A percentile compares a stretch with the other conserved stretches of the same genome.
Evolutionary conservation across 164 flowering plant genomes (phyloP).

Genomic region (Annona cherimola): DNA sequence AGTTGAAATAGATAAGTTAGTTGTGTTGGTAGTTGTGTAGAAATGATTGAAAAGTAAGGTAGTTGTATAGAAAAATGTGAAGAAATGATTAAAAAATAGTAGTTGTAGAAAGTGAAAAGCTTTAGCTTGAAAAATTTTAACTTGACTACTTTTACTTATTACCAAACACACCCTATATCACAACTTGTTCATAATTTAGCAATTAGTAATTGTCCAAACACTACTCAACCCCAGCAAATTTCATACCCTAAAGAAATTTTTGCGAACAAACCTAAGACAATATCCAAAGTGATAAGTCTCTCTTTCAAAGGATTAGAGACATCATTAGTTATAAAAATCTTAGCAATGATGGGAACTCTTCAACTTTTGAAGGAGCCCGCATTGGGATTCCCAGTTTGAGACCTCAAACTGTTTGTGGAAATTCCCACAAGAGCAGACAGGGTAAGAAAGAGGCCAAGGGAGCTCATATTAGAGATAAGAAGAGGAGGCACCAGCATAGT

Average conservation of each 20-base stretch:
- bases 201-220: conserved; percentile 11
- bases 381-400: background rate
- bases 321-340: conserved; percentile 44
- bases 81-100: no score
- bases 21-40: no score
- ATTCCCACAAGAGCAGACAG: background rate
- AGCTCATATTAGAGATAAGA: no score
- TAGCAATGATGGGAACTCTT: conserved; percentile 5
- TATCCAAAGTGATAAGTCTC: conserved; percentile 14
- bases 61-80: no score
- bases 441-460: background rate
- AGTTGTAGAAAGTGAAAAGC: no score
- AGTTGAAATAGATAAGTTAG: no score
- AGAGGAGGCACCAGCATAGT: no score
- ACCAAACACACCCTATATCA: no score
- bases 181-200: conserved; percentile 7
- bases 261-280: conserved; percentile 8
- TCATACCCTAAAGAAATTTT: conserved; percentile 6
- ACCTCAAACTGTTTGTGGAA: background rate
- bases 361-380: conserved; percentile 13
- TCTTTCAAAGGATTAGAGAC: conserved; percentile 49
- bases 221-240: background rate
- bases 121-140: no score
- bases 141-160: no score
- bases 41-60: no score